Percentiles rank a stretch among this genome's conserved stretches.
Conservation (phyloP, 257 asterid species). For the Lavandula angustifolia region DNA sequence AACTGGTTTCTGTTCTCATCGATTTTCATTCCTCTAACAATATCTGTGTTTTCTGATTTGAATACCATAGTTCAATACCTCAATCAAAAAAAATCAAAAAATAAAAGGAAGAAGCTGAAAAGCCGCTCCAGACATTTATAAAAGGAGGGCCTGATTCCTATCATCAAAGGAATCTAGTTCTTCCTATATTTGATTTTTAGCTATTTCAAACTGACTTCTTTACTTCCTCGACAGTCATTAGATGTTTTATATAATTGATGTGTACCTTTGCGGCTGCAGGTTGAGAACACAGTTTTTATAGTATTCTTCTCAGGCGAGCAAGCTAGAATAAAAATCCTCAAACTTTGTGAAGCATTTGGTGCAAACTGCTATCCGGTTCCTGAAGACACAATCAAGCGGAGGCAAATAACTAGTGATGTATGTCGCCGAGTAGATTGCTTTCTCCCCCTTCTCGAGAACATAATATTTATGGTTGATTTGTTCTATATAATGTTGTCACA, state of each 20-base stretch:
- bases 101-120: constrained; percentile 11
- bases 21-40: constrained; percentile 1
- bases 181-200: not conserved
- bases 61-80: not conserved
- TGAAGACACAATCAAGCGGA: constrained; percentile 69
- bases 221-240: constrained; percentile 1
- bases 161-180: not conserved
- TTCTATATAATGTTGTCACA: not conserved
- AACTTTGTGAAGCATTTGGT: constrained; percentile 91
- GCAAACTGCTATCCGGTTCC: constrained; percentile 94
- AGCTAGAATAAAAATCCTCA: constrained; percentile 76
- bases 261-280: constrained; percentile 55
- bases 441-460: constrained; percentile 26
- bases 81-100: too few species aligned
- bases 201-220: not conserved
- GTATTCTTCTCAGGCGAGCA: constrained; percentile 95
- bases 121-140: constrained; percentile 6
- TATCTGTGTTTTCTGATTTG: not conserved
- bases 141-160: not conserved
- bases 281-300: constrained; percentile 77
- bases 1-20: constrained; percentile 54
- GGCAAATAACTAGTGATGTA: constrained; percentile 86
- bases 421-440: constrained; percentile 36
- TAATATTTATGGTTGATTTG: constrained; percentile 2
- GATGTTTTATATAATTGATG: constrained; percentile 20